These are phyloP conservation scores for Salix dunnii DNA, from an alignment of 345 rosid species.

Conservation along the genomic window DNA sequence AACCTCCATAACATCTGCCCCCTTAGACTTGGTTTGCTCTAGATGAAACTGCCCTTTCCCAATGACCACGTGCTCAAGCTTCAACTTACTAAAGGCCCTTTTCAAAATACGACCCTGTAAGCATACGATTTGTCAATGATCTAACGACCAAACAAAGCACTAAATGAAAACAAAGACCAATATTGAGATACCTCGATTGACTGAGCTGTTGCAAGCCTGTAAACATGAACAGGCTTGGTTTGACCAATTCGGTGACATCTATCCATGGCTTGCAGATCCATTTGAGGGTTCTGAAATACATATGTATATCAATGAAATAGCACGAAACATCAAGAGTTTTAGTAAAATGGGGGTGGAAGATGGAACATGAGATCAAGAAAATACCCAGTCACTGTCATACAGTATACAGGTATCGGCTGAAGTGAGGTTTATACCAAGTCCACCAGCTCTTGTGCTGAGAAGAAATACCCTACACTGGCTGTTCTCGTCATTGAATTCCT, in stretches of 20 bases:
- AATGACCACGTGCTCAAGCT: constrained; percentile 96
- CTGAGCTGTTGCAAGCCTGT: constrained; percentile 86
- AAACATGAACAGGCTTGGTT: constrained; percentile 98
- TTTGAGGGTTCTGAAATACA: constrained; percentile 80
- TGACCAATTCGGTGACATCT: constrained; percentile 99
- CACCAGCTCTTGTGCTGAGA: constrained; percentile 97
- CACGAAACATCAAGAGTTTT: not conserved
- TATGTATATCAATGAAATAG: constrained; percentile 16
- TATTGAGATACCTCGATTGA: constrained; percentile 66
- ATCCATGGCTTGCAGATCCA: constrained; percentile 99
- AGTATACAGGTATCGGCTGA: constrained; percentile 93
- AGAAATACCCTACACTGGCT: constrained; percentile 68
- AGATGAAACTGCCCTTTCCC: constrained; percentile 92
- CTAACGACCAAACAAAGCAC: not conserved
- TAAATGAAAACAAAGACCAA: not conserved
- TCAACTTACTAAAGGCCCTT: constrained; percentile 85
- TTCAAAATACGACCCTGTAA: constrained; percentile 81
- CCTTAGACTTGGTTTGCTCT: constrained; percentile 46
- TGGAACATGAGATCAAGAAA: constrained; percentile 2
- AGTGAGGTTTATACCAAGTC: constrained; percentile 96
- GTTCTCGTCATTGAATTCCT: constrained; percentile 70
- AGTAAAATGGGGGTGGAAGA: not conserved
- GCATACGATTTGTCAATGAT: constrained; percentile 14
- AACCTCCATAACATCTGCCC: constrained; percentile 45
- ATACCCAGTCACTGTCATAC: constrained; percentile 98